These are phyloP conservation scores for Chlamydomonas urium DNA, from an alignment of 139 green algal genomes.

Conservation along the genomic window DNA sequence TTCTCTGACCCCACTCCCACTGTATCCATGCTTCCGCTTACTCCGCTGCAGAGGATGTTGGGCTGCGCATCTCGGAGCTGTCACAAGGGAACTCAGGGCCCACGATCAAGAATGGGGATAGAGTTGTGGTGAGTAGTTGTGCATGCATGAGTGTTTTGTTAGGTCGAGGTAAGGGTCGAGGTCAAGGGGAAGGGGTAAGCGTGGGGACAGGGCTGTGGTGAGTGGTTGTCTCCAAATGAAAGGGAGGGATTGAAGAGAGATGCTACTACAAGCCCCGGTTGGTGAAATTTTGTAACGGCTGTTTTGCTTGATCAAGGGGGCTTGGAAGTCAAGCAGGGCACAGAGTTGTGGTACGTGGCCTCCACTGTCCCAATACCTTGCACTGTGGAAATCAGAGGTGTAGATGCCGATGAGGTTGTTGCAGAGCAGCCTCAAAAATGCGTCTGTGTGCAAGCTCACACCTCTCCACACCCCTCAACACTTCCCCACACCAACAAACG, in stretches of 20 bases:
- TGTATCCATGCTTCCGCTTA: not conserved
- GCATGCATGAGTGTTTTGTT: not conserved
- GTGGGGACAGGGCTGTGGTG: not conserved
- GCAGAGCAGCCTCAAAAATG: too few relatives aligned
- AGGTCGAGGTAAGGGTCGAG: not conserved
- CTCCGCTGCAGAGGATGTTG: conserved; percentile 2
- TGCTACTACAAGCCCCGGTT: not conserved
- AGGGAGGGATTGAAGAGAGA: not conserved
- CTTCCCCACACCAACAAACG: not conserved
- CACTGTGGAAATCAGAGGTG: too few relatives aligned
- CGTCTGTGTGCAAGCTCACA: not conserved
- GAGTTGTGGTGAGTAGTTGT: not conserved
- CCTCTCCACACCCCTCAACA: not conserved
- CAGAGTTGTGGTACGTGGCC: not conserved
- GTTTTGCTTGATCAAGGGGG: not conserved
- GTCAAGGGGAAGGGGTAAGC: not conserved
- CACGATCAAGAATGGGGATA: conserved; percentile 4
- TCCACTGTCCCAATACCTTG: too few relatives aligned
- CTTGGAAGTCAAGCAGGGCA: not conserved
- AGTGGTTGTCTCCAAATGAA: not conserved
- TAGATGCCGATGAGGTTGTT: too few relatives aligned
- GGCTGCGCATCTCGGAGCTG: conserved; percentile 1
- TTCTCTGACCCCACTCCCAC: not conserved
- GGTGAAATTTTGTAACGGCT: not conserved
- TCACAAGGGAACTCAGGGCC: not conserved